A percentile compares a stretch with the other conserved stretches of the same genome.
Conservation (phyloP, 345 rosid genomes). For the Cardamine chenopodiifolia region DNA sequence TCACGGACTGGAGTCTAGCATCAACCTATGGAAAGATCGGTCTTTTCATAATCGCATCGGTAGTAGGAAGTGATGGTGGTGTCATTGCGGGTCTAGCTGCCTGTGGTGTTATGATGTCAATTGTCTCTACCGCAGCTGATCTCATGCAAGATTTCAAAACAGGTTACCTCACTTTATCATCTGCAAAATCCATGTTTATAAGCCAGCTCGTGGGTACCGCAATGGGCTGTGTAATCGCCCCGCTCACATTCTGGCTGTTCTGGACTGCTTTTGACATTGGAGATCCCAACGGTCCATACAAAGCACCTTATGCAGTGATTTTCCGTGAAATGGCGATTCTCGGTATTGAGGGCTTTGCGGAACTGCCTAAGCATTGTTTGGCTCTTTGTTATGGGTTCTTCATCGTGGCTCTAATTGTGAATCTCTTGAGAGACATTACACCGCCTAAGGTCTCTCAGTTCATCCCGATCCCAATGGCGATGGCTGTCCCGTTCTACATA, state of each 20-base stretch:
- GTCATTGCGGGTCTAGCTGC: slow-evolving; percentile 90
- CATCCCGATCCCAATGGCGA: slow-evolving; percentile 89
- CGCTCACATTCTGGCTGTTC: slow-evolving; percentile 84
- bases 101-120: slow-evolving; percentile 89
- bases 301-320: slow-evolving; percentile 86
- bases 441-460: slow-evolving; percentile 71
- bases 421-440: slow-evolving; percentile 68
- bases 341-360: slow-evolving; percentile 76
- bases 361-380: slow-evolving; percentile 79
- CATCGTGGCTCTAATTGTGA: slow-evolving; percentile 59
- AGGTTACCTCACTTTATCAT: slow-evolving; percentile 81
- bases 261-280: slow-evolving; percentile 92
- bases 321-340: slow-evolving; percentile 88
- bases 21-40: slow-evolving; percentile 93
- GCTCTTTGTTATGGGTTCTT: slow-evolving; percentile 78
- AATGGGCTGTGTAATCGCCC: slow-evolving; percentile 92
- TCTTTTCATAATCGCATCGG: slow-evolving; percentile 79
- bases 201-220: slow-evolving; percentile 83
- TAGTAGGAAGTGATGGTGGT: slow-evolving; percentile 81
- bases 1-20: slow-evolving; percentile 81
- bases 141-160: slow-evolving; percentile 98
- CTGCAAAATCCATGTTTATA: slow-evolving; percentile 92
- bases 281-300: slow-evolving; percentile 80
- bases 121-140: slow-evolving; percentile 92
- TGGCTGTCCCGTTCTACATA: slow-evolving; percentile 89